phyloP scores from a whole-genome alignment of 2,329 filamentous ascomycete species.

The Cladosporium sp. region DNA sequence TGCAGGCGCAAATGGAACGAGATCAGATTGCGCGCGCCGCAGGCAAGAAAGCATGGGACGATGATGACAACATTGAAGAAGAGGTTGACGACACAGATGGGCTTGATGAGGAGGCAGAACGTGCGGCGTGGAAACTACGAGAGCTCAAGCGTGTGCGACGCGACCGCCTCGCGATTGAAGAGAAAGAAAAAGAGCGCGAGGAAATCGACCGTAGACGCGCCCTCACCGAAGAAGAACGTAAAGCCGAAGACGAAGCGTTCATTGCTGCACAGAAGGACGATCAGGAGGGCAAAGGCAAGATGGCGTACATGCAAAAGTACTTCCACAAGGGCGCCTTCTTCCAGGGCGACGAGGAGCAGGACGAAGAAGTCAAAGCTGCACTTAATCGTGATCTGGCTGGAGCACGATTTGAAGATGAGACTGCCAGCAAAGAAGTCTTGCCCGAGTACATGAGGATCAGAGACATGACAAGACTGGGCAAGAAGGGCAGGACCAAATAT shows the following conservation, averaged over 20 bases:
- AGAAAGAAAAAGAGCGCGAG: constrained; percentile 78
- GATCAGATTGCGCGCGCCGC: constrained; percentile 73
- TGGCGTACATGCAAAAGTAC: constrained; percentile 92
- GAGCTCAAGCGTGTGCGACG: constrained; percentile 88
- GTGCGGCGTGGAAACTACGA: constrained; percentile 89
- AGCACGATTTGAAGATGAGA: constrained; percentile 77
- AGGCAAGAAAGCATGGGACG: constrained; percentile 85
- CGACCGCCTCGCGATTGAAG: constrained; percentile 81
- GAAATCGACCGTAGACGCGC: constrained; percentile 87
- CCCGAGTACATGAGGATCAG: constrained; percentile 91
- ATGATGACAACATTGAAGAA: constrained; percentile 65
- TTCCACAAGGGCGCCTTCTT: constrained; percentile 97
- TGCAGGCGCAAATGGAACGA: constrained; percentile 86
- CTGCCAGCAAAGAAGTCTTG: constrained; percentile 76
- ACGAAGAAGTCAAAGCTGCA: constrained; percentile 72
- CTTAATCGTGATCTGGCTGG: constrained; percentile 85
- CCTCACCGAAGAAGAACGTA: constrained; percentile 81
- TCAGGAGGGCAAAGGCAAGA: constrained; percentile 71
- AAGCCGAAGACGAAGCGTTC: constrained; percentile 78
- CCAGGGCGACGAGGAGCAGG: constrained; percentile 64
- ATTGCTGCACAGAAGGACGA: constrained; percentile 79
- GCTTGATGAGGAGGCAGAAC: constrained; percentile 81
- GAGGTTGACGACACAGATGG: constrained; percentile 89
- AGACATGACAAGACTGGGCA: constrained; percentile 90
- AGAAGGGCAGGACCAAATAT: constrained; percentile 89